phyloP scores from a whole-genome alignment of 1,284 basidiomycete genomes.

The Fistulina hepatica region DNA sequence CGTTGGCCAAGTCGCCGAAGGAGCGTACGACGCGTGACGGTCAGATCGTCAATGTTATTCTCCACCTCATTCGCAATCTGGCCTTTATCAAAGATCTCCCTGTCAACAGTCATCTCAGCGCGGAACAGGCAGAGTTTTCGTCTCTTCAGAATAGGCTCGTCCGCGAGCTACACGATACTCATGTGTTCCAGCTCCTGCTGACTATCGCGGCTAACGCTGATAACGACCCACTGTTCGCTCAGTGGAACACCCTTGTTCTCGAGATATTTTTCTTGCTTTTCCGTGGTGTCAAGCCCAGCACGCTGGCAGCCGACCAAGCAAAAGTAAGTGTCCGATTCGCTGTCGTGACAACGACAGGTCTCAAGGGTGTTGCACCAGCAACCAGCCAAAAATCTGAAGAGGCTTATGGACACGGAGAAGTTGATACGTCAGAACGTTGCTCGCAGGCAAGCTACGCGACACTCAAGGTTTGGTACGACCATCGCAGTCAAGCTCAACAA shows the following conservation, averaged over 20 bases:
- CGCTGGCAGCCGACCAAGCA: conserved; percentile 54
- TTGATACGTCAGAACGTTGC: conserved; percentile 45
- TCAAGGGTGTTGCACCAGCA: conserved; percentile 33
- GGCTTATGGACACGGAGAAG: conserved; percentile 65
- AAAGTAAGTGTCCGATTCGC: conserved; percentile 38
- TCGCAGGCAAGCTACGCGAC: conserved; percentile 64
- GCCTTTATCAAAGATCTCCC: conserved; percentile 81
- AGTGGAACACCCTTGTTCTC: conserved; percentile 79
- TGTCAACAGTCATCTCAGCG: conserved; percentile 53
- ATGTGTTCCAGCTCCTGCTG: conserved; percentile 68
- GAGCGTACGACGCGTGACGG: conserved; percentile 71
- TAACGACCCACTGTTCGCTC: conserved; percentile 64
- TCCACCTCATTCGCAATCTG: conserved; percentile 85
- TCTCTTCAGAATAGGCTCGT: conserved; percentile 72
- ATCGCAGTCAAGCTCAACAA: conserved; percentile 66
- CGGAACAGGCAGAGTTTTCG: conserved; percentile 68
- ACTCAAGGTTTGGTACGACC: conserved; percentile 91
- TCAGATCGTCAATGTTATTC: conserved; percentile 79
- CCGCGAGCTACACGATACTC: conserved; percentile 57
- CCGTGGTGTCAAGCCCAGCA: conserved; percentile 58
- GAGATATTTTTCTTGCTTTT: conserved; percentile 87
- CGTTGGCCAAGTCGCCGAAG: conserved; percentile 47
- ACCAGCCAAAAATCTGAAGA: conserved; percentile 55
- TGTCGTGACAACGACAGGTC: conserved; percentile 6
- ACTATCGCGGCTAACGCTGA: conserved; percentile 71